Evolutionary conservation across 2,329 filamentous ascomycete species (phyloP).

Genomic region (Myriosclerotinia duriaeana): DNA sequence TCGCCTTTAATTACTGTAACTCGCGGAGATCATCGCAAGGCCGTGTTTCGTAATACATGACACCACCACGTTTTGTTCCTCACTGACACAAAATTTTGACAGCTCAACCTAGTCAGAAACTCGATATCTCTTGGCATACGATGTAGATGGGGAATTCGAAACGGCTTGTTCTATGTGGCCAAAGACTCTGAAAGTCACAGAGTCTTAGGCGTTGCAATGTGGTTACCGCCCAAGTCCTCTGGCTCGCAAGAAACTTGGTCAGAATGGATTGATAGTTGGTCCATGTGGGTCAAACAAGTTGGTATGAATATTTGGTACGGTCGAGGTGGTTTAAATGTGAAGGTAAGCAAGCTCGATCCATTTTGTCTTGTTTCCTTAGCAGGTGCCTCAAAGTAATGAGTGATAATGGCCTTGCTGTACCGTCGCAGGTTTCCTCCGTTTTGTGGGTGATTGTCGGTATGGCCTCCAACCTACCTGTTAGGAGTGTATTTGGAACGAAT

Average conservation of each 20-base stretch:
- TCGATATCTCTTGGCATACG: constrained; percentile 50
- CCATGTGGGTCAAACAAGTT: constrained; percentile 64
- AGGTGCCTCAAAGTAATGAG: not conserved
- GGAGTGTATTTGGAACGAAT: not conserved
- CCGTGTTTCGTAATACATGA: constrained; percentile 9
- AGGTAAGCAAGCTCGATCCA: constrained; percentile 42
- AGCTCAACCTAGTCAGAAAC: constrained; percentile 34
- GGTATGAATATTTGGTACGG: constrained; percentile 68
- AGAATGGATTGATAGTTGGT: constrained; percentile 62
- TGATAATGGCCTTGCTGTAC: not conserved
- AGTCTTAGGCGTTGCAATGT: constrained; percentile 71
- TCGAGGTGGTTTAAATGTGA: constrained; percentile 65
- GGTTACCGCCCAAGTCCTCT: constrained; percentile 58
- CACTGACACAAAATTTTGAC: constrained; percentile 3
- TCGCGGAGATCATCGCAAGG: not conserved
- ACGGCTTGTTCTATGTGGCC: constrained; percentile 68
- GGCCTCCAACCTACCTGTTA: not conserved
- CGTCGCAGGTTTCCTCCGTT: not conserved
- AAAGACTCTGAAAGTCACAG: constrained; percentile 55
- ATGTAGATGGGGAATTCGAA: constrained; percentile 68
- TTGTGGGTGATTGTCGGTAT: not conserved
- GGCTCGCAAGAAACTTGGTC: constrained; percentile 56
- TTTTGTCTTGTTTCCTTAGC: constrained; percentile 23
- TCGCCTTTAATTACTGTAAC: no score
- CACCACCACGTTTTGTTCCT: constrained; percentile 1